Evolutionary conservation across 495 filamentous ascomycete species (phyloP).

Genomic region (Podospora pseudocomata): DNA sequence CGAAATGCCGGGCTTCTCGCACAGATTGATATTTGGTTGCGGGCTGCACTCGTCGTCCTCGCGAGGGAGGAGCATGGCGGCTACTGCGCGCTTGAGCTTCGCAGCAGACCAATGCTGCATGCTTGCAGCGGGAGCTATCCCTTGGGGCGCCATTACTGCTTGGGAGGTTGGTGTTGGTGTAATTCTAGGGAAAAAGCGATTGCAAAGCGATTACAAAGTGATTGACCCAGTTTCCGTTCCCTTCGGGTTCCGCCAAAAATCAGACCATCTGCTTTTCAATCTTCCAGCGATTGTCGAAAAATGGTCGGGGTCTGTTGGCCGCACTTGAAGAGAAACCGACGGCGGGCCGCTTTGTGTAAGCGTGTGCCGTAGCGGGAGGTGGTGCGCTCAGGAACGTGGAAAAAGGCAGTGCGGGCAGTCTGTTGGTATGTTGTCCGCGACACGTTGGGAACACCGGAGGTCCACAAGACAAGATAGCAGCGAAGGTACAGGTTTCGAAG

Average conservation of each 20-base stretch:
- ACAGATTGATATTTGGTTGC: conserved; percentile 20
- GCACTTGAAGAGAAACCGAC: background rate
- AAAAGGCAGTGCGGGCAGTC: background rate
- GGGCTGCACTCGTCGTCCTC: conserved; percentile 18
- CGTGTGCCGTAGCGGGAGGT: background rate
- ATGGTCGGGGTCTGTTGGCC: background rate
- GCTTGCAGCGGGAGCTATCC: background rate
- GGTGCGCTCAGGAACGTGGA: conserved; percentile 2
- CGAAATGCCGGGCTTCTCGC: conserved; percentile 31
- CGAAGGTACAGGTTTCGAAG: background rate
- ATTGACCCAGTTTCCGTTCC: background rate
- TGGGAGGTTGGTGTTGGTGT: background rate
- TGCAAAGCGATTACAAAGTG: background rate
- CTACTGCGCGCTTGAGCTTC: conserved; percentile 18
- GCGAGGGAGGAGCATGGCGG: conserved; percentile 18
- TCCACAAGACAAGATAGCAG: background rate
- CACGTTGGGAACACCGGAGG: background rate
- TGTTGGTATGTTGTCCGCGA: background rate
- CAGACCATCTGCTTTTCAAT: background rate
- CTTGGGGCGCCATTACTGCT: conserved; percentile 14
- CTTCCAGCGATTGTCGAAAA: background rate
- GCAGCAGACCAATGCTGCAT: conserved; percentile 4
- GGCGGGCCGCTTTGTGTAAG: background rate
- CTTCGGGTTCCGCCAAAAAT: background rate
- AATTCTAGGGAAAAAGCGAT: background rate